These are phyloP conservation scores for Suillus luteus DNA, from an alignment of 768 basidiomycete genomes.

Conservation along the genomic window DNA sequence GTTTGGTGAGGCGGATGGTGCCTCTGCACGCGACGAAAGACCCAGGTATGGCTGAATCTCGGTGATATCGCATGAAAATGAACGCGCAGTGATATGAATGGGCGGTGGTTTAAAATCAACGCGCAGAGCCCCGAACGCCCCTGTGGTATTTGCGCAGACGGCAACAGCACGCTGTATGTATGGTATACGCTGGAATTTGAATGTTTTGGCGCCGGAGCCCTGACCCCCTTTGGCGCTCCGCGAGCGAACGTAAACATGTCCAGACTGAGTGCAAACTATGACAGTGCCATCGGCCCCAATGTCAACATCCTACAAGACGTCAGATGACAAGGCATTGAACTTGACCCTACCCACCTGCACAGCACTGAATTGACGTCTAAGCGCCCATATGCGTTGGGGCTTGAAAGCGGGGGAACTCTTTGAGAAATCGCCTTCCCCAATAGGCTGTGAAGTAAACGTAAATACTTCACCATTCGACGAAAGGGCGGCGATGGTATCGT, in stretches of 20 bases:
- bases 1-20: background rate
- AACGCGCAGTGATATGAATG: constrained; percentile 56
- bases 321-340: constrained; percentile 7
- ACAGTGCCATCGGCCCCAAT: constrained; percentile 85
- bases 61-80: constrained; percentile 66
- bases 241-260: constrained; percentile 87
- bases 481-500: constrained; percentile 80
- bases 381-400: constrained; percentile 90
- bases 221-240: constrained; percentile 42
- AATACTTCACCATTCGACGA: constrained; percentile 91
- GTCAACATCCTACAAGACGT: constrained; percentile 72
- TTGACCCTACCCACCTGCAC: constrained; percentile 55
- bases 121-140: constrained; percentile 84
- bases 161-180: constrained; percentile 82
- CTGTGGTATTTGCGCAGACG: constrained; percentile 85
- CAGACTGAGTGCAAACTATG: constrained; percentile 92
- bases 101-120: constrained; percentile 64
- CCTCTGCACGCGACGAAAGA: background rate
- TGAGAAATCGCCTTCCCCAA: constrained; percentile 32
- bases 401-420: constrained; percentile 43
- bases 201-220: constrained; percentile 44
- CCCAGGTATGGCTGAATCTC: constrained; percentile 62
- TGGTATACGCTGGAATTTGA: constrained; percentile 80
- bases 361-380: constrained; percentile 83
- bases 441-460: constrained; percentile 59